Percentiles rank a stretch among this genome's conserved stretches.
phyloP scores from a whole-genome alignment of 345 rosid species.

The Reutealis trisperma region DNA sequence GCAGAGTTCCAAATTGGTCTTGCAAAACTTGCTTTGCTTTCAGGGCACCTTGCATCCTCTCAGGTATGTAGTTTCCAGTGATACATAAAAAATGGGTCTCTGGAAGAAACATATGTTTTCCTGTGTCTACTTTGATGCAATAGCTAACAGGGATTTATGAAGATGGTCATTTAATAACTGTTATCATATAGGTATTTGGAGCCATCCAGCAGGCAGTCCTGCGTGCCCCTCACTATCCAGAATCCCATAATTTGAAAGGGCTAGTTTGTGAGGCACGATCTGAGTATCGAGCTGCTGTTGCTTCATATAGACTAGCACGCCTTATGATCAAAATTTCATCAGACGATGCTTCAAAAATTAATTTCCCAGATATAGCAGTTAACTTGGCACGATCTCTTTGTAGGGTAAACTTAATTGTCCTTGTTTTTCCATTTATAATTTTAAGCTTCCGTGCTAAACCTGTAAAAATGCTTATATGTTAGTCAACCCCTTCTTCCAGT shows the following conservation, averaged over 20 bases:
- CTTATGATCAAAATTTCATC: conserved; percentile 48
- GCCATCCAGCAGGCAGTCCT: conserved; percentile 90
- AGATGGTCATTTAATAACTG: background rate
- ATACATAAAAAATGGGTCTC: background rate
- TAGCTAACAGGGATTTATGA: background rate
- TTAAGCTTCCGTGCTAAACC: background rate
- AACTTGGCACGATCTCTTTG: conserved; percentile 85
- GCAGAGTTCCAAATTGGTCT: conserved; percentile 95
- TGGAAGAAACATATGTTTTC: background rate
- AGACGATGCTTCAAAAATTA: conserved; percentile 41
- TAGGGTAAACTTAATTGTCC: conserved; percentile 46
- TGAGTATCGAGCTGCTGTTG: conserved; percentile 60
- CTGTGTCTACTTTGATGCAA: background rate
- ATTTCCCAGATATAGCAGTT: conserved; percentile 54
- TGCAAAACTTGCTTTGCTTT: conserved; percentile 69
- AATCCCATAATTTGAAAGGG: conserved; percentile 86
- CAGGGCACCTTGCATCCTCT: conserved; percentile 72
- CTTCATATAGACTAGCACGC: conserved; percentile 67
- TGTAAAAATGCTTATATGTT: conserved; percentile 7
- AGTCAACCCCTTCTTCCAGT: background rate
- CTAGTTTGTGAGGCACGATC: conserved; percentile 76
- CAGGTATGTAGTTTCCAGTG: conserved; percentile 48
- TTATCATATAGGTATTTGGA: conserved; percentile 66
- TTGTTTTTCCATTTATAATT: background rate
- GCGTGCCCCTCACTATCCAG: conserved; percentile 73